Percentiles rank a stretch among this genome's conserved stretches.
These are phyloP conservation scores for Papiliotrema laurentii DNA, from an alignment of 1,284 basidiomycete genomes.

Conservation along the genomic window DNA sequence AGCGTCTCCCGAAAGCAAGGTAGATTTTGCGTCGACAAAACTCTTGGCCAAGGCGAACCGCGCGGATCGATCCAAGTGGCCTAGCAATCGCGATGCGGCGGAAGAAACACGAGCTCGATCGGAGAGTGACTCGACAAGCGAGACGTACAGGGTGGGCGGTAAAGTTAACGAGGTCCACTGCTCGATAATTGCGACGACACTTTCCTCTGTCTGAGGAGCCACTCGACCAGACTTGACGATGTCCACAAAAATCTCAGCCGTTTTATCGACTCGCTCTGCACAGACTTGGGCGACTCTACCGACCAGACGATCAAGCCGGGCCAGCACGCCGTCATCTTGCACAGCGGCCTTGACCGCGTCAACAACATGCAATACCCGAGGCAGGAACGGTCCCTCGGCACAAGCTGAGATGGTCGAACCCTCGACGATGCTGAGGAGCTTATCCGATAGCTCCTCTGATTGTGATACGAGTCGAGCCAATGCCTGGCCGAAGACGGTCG, in stretches of 20 bases:
- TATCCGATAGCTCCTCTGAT: too few species aligned
- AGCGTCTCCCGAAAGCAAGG: conserved; percentile 15
- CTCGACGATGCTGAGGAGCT: too few species aligned
- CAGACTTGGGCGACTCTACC: conserved; percentile 1
- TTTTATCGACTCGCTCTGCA: background rate
- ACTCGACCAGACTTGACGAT: background rate
- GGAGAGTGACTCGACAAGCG: background rate
- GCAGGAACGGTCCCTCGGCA: too few species aligned
- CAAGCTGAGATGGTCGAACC: too few species aligned
- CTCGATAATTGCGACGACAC: too few species aligned
- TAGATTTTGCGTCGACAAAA: background rate
- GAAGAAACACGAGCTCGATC: too few species aligned
- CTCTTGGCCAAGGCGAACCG: conserved; percentile 17
- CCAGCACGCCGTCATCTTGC: background rate
- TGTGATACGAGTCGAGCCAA: conserved; percentile 18
- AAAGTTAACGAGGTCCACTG: too few species aligned
- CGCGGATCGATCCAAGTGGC: conserved; percentile 6
- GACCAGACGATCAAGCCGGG: conserved; percentile 2
- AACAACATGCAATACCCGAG: conserved; percentile 16
- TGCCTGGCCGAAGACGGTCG: conserved; percentile 24
- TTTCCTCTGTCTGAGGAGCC: too few species aligned
- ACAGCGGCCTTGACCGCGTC: conserved; percentile 8
- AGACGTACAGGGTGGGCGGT: too few species aligned
- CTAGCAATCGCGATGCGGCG: too few species aligned
- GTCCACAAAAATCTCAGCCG: background rate